Conservation (phyloP, 2,329 filamentous ascomycete species). For the Hypoxylon sp. region DNA sequence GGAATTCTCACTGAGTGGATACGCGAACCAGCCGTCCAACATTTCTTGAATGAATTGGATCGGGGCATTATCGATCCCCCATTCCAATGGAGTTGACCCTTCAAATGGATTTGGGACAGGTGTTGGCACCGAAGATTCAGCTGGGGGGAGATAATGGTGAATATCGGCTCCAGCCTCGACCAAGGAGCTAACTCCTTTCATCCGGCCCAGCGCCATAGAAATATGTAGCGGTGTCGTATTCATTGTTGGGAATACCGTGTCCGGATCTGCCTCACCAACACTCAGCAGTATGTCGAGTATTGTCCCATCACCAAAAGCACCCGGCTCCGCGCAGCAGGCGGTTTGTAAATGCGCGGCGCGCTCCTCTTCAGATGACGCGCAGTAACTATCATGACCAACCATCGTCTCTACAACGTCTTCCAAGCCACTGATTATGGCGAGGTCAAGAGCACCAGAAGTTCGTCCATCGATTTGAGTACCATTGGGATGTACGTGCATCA, state of each 20-base stretch:
- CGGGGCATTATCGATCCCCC: constrained; percentile 41
- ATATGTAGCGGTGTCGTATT: constrained; percentile 17
- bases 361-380: constrained; percentile 32
- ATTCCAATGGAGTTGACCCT: constrained; percentile 43
- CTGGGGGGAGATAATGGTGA: constrained; percentile 28
- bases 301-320: neutral
- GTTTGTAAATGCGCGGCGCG: constrained; percentile 28
- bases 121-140: neutral
- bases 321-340: constrained; percentile 2
- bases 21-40: too few species aligned
- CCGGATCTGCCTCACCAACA: neutral
- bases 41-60: constrained; percentile 13
- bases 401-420: constrained; percentile 13
- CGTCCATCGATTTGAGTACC: neutral
- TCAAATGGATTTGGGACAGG: constrained; percentile 13
- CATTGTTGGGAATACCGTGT: constrained; percentile 7
- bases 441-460: constrained; percentile 32
- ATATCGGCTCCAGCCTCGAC: constrained; percentile 21
- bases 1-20: too few species aligned
- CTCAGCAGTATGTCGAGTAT: constrained; percentile 25
- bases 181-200: neutral
- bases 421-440: constrained; percentile 27
- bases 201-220: neutral
- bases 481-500: constrained; percentile 32
- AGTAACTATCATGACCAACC: constrained; percentile 25